Base-by-base conservation (phyloP, 805 yeast genomes). In the Yueomyces sp. region DNA sequence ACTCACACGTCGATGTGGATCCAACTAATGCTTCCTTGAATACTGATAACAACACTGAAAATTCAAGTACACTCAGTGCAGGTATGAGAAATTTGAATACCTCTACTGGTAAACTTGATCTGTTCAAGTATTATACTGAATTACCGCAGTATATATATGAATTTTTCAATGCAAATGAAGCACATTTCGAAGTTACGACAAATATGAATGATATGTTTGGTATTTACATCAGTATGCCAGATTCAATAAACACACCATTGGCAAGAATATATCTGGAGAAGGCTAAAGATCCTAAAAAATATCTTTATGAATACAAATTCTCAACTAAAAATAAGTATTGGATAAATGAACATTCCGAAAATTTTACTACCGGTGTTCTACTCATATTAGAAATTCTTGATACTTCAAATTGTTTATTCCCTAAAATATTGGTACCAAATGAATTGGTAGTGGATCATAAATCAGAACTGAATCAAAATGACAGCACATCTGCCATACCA, bases 101-200 rank as follows among this genome's bases (percentile, higher is more conserved):
- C 8, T 43, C 38, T 7, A 39, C 41, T 32, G 59, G 56, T 7
- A 53, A 52, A 39, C 42, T 61, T 7, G 65, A 61, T 45, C 49
- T 61, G 3, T 61, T 61, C 50, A 60, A 51, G 38, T 61, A 61
- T 43, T 60, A 50, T 40, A 61, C 63, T 2, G 60, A 57, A 40
- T 40, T 59, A 9, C 49, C 55, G 37, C 51, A 48, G 30, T 52
- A 49, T 27, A 40, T 59, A 3, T 42, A 50, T 27, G 45, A 52
- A 3, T 57, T 47, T 41, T 49, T 58, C n/a, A 40, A 38, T 2
- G 54, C 50, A 12, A 44, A 47, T n/a, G 32, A 45, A 3, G 37
- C 52, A 28, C 40, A 49, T 4, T 49, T 50, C 39, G 45, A 47
- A 26, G 50, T 60, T 3, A 44, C 42, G 32, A 52, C 57, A 4